Evolutionary conservation across 1,139 yeast species (phyloP).

Genomic region (Saccharomyces hybrid): DNA sequence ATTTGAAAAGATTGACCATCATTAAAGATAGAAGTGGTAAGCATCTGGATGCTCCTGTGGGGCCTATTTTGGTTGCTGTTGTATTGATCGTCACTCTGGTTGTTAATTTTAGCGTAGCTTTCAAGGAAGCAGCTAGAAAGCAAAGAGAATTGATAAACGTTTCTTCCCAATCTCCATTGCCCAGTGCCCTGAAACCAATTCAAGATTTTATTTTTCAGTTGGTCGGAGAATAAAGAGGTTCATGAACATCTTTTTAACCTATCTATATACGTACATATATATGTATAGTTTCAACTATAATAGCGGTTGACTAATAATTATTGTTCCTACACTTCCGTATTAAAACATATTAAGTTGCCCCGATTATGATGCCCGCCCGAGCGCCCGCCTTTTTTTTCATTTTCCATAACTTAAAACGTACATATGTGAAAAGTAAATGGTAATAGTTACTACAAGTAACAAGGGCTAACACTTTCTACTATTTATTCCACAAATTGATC

Average conservation of each 20-base stretch:
- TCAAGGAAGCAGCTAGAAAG: slow-evolving; percentile 31
- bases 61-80: slow-evolving; percentile 72
- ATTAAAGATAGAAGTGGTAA: slow-evolving; percentile 76
- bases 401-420: background rate
- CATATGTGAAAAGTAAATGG: background rate
- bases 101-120: slow-evolving; percentile 65
- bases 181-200: slow-evolving; percentile 25
- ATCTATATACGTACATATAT: background rate
- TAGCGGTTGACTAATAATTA: background rate
- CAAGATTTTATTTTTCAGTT: slow-evolving; percentile 25
- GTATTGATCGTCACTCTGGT: slow-evolving; percentile 62
- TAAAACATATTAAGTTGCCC: background rate
- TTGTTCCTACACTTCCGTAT: background rate
- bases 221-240: background rate
- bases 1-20: slow-evolving; percentile 59
- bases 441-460: background rate
- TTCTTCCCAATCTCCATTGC: slow-evolving; percentile 5
- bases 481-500: background rate
- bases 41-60: slow-evolving; percentile 82
- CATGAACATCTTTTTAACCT: background rate
- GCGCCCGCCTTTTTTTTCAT: background rate
- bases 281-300: background rate
- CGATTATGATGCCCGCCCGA: background rate
- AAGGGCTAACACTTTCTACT: background rate
- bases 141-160: background rate